These are phyloP conservation scores for Talaromyces rugulosus DNA, from an alignment of 2,329 filamentous ascomycete genomes.

Conservation along the genomic window DNA sequence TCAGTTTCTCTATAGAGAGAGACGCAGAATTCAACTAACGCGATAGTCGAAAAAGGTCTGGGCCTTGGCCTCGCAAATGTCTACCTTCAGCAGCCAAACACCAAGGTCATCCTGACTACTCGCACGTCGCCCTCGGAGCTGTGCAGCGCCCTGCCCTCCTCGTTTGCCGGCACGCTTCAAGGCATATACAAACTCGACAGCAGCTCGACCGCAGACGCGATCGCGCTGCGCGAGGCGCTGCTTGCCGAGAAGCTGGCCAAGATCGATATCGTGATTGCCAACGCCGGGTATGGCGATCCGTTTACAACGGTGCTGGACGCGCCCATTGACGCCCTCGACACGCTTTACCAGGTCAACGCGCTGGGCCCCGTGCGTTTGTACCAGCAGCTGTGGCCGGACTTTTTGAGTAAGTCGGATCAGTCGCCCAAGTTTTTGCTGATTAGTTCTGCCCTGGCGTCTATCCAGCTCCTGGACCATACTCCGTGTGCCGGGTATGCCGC, in stretches of 20 bases:
- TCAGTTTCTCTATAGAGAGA: background rate
- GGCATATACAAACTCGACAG: constrained; percentile 12
- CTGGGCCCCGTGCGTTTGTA: constrained; percentile 9
- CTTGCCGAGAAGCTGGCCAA: background rate
- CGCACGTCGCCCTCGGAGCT: background rate
- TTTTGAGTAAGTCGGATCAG: background rate
- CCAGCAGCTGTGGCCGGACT: constrained; percentile 7
- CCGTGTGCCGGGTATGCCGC: constrained; percentile 10
- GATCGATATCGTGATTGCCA: constrained; percentile 12
- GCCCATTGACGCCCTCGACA: background rate
- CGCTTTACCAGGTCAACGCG: constrained; percentile 5
- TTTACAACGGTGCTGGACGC: constrained; percentile 5
- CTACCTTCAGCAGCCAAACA: constrained; percentile 10
- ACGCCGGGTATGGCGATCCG: constrained; percentile 7
- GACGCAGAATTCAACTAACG: background rate
- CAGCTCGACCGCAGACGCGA: constrained; percentile 5
- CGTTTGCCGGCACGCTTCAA: constrained; percentile 1
- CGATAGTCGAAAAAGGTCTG: background rate
- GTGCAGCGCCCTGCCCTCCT: background rate
- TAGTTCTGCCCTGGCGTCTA: background rate
- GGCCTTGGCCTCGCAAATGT: constrained; percentile 9
- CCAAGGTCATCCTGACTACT: constrained; percentile 9
- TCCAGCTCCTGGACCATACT: background rate
- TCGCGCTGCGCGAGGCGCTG: constrained; percentile 3
- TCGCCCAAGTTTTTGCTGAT: constrained; percentile 5